Evolutionary conservation across 768 basidiomycete species (phyloP), one percentile per base, ranked within the genome.

Genomic region (Myochromella boudieri): DNA sequence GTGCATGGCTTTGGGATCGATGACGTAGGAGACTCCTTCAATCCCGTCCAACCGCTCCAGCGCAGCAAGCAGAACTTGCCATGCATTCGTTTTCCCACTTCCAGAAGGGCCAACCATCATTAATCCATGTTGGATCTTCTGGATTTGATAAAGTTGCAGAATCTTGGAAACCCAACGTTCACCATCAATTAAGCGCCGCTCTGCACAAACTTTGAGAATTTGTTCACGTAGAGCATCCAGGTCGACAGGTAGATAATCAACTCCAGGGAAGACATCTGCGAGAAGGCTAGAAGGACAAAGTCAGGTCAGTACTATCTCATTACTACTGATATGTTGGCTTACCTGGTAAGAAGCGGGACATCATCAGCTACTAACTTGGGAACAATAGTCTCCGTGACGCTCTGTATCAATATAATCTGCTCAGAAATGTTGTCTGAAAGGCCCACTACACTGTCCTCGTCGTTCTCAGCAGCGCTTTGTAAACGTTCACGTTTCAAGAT

Each of bases 101-200:
- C 95, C 97, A 9, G 97, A 97, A 1, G 97, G 87, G 1, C 97
- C 95, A 22, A 99, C 97, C 93, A 99, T 97, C 97, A 99, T 98
- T 32, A 99, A 75, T 68, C 97, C 97, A 66, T 99, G 97, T 57
- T 98, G 95, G 53, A 98, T 99, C 72, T 94, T 97, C 70, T 99
- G 97, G 49, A 99, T 98, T 65, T 98, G 97, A 66, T 97, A 98
- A 4, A 99, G 78, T 63, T 99, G 97, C 11, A 99, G 76, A 48
- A 97, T 95, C 74, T 99, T 99, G 57, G 84, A 80, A 42, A 94
- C 77, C 95, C 97, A 99, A 26, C 81, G 78, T 37, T 95, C 90
- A 15, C 93, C 91, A 38, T 83, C 71, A 18, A 93, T 77, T n/a
- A 98, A 75, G 26, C 92, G 85, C 29, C 84, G 83, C 66, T 97